Evolutionary conservation across 495 filamentous ascomycete genomes (phyloP).

Genomic region (Penicillium silybi): DNA sequence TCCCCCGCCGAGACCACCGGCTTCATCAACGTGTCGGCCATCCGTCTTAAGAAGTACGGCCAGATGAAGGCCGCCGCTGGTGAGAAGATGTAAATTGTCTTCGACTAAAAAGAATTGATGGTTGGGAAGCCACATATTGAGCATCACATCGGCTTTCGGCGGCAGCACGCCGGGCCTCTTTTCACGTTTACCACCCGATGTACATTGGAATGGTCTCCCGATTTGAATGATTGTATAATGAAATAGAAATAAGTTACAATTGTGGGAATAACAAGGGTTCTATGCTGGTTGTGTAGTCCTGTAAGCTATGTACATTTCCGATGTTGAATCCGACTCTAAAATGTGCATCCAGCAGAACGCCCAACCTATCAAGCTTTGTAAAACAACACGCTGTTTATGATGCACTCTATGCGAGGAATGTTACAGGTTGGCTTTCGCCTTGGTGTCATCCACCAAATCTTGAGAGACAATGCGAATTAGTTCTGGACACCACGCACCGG

Average conservation of each 20-base stretch:
- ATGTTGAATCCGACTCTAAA: background rate
- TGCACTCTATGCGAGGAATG: background rate
- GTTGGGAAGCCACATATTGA: constrained; percentile 21
- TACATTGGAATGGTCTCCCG: constrained; percentile 8
- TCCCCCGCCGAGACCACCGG: constrained; percentile 67
- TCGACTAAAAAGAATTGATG: background rate
- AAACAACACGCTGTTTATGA: background rate
- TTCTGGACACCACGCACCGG: background rate
- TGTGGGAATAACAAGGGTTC: background rate
- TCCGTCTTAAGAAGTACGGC: constrained; percentile 89
- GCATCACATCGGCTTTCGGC: constrained; percentile 20
- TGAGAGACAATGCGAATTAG: constrained; percentile 6
- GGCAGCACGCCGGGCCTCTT: constrained; percentile 4
- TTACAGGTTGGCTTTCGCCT: constrained; percentile 13
- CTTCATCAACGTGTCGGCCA: constrained; percentile 79
- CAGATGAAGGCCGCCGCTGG: constrained; percentile 62
- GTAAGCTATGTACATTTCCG: background rate
- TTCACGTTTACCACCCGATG: constrained; percentile 10
- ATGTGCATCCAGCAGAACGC: background rate
- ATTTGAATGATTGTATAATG: constrained; percentile 31
- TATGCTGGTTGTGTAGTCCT: background rate
- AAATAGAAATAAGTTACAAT: constrained; percentile 11
- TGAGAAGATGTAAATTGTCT: constrained; percentile 29
- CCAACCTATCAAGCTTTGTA: background rate
- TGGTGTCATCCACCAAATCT: background rate